Percentiles rank a stretch among this genome's conserved stretches.
These are phyloP conservation scores for Podila horticola DNA, from an alignment of 192 early-diverging fungal genomes.

Conservation along the genomic window DNA sequence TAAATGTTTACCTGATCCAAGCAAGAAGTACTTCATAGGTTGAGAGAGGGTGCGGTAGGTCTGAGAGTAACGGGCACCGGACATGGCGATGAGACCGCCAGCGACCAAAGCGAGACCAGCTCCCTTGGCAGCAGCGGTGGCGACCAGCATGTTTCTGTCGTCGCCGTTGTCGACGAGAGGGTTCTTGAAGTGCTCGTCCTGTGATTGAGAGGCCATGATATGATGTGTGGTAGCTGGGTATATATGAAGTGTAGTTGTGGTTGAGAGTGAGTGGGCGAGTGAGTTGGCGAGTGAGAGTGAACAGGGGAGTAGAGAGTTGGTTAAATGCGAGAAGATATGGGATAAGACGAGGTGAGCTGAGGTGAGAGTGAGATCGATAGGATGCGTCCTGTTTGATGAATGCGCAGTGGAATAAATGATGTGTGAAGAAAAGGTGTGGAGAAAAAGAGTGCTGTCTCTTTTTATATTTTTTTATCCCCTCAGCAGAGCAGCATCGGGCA, in stretches of 20 bases:
- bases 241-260: neutral
- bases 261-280: neutral
- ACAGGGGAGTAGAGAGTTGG: neutral
- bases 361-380: too few species aligned
- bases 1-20: conserved; percentile 27
- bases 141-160: conserved; percentile 28
- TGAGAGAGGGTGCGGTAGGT: conserved; percentile 33
- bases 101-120: conserved; percentile 42
- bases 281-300: neutral
- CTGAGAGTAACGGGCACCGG: conserved; percentile 35
- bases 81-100: conserved; percentile 29
- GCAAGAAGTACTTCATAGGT: conserved; percentile 44
- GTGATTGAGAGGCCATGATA: neutral
- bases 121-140: conserved; percentile 40
- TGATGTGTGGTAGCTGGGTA: neutral
- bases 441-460: neutral
- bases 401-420: neutral
- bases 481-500: too few species aligned
- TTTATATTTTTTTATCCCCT: too few species aligned
- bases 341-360: too few species aligned
- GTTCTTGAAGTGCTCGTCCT: conserved; percentile 18
- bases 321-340: neutral
- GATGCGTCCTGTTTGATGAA: too few species aligned
- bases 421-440: neutral
- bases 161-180: conserved; percentile 6